Percentiles rank a stretch among this genome's conserved stretches.
These are phyloP conservation scores for Tuber magnatum DNA, from an alignment of 495 filamentous ascomycete species.

Conservation along the genomic window DNA sequence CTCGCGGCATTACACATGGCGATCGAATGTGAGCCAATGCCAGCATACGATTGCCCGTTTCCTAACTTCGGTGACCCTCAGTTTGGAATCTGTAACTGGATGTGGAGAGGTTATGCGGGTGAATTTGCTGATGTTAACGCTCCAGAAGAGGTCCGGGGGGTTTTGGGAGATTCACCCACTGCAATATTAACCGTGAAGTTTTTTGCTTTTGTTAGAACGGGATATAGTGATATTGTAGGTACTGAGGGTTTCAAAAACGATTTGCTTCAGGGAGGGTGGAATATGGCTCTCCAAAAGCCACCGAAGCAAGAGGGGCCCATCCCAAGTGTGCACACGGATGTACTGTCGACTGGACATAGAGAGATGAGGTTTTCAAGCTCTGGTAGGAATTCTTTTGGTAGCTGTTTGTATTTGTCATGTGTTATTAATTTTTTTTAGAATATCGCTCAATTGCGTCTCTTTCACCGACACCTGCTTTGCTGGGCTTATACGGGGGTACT, in stretches of 20 bases:
- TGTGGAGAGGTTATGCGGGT: background rate
- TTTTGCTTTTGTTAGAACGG: background rate
- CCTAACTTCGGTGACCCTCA: background rate
- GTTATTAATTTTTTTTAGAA: background rate
- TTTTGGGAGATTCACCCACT: background rate
- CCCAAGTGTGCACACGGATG: background rate
- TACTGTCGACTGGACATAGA: background rate
- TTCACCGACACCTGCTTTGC: background rate
- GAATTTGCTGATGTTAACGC: background rate
- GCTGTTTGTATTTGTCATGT: background rate
- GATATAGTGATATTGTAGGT: background rate
- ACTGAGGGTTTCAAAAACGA: background rate
- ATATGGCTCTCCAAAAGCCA: background rate
- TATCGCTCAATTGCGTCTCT: background rate
- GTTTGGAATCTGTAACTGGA: background rate
- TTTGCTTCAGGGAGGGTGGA: background rate
- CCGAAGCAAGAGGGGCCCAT: background rate
- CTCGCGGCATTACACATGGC: background rate
- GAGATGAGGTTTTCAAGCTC: background rate
- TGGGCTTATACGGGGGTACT: background rate
- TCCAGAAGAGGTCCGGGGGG: background rate
- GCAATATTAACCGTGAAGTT: background rate
- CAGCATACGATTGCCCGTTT: background rate
- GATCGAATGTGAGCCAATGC: background rate
- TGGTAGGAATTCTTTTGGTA: background rate